These are phyloP conservation scores for Russula emetica DNA, from an alignment of 768 basidiomycete genomes.

Conservation along the genomic window DNA sequence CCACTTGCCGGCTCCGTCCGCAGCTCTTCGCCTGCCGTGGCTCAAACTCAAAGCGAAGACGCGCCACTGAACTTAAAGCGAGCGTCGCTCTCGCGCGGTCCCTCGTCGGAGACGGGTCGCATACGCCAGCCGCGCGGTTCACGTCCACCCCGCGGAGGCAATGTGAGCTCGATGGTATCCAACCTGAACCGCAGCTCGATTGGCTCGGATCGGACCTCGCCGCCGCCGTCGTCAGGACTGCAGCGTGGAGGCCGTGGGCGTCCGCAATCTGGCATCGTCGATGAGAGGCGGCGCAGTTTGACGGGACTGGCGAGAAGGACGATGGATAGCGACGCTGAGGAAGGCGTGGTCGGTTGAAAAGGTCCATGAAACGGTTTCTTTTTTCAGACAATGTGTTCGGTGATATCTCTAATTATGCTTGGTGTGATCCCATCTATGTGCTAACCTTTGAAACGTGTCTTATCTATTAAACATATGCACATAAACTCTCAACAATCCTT, in stretches of 20 bases:
- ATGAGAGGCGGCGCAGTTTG: constrained; percentile 22
- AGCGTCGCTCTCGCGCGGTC: constrained; percentile 21
- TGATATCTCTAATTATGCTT: not conserved
- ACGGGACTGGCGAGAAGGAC: constrained; percentile 58
- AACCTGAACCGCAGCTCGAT: constrained; percentile 24
- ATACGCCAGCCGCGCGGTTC: constrained; percentile 21
- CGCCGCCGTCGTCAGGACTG: constrained; percentile 19
- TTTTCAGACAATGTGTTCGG: not conserved
- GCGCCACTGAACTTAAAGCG: constrained; percentile 17
- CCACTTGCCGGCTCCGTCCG: constrained; percentile 17
- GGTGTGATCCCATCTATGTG: not conserved
- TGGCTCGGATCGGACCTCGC: constrained; percentile 17
- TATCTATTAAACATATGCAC: not conserved
- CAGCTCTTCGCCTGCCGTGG: constrained; percentile 19
- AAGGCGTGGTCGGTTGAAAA: constrained; percentile 14
- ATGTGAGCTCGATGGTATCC: constrained; percentile 16
- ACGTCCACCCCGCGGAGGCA: constrained; percentile 19
- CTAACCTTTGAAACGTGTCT: not conserved
- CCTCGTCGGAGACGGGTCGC: constrained; percentile 20
- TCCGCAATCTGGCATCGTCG: constrained; percentile 24
- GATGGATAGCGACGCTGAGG: constrained; percentile 82
- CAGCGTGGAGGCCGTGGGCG: constrained; percentile 25
- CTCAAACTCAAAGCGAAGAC: constrained; percentile 14
- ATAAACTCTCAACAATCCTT: too few relatives aligned
- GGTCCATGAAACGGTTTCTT: not conserved